Conservation (phyloP, 1,284 basidiomycete species). For the Apiotrichum gracile region DNA sequence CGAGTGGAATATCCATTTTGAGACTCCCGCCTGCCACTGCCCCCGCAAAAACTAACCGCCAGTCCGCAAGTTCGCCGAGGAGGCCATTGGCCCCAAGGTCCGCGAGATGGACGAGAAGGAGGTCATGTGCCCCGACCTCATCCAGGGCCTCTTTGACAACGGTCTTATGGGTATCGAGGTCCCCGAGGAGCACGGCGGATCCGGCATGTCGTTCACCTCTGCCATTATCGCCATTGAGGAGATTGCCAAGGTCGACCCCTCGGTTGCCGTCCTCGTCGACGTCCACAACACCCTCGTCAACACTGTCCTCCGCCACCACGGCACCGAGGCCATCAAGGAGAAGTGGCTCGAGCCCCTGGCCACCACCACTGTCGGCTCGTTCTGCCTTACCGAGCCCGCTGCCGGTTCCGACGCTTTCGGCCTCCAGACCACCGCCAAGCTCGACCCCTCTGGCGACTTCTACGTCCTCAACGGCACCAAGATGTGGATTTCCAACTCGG, state of each 20-base stretch:
- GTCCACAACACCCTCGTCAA: conserved; percentile 98
- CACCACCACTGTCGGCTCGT: conserved; percentile 79
- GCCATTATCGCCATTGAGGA: conserved; percentile 91
- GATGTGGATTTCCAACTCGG: conserved; percentile 99
- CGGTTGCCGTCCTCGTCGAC: conserved; percentile 93
- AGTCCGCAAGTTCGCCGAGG: conserved; percentile 83
- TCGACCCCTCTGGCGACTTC: conserved; percentile 52
- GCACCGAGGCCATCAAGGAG: conserved; percentile 73
- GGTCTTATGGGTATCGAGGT: conserved; percentile 98
- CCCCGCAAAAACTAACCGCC: background rate
- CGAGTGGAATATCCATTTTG: background rate
- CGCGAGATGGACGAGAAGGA: conserved; percentile 98
- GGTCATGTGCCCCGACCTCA: conserved; percentile 73
- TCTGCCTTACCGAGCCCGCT: conserved; percentile 87
- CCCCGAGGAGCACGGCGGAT: conserved; percentile 71
- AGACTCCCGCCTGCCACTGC: background rate
- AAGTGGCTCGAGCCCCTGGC: conserved; percentile 84
- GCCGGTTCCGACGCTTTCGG: conserved; percentile 98
- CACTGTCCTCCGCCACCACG: conserved; percentile 86
- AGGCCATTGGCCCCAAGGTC: conserved; percentile 84
- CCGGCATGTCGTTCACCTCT: conserved; percentile 86
- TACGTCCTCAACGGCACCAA: conserved; percentile 57
- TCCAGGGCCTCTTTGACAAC: conserved; percentile 89
- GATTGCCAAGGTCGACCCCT: conserved; percentile 91
- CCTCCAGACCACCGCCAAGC: conserved; percentile 83